Base-by-base conservation (phyloP, 1,139 yeast species). In the Yamadazyma sp. region DNA sequence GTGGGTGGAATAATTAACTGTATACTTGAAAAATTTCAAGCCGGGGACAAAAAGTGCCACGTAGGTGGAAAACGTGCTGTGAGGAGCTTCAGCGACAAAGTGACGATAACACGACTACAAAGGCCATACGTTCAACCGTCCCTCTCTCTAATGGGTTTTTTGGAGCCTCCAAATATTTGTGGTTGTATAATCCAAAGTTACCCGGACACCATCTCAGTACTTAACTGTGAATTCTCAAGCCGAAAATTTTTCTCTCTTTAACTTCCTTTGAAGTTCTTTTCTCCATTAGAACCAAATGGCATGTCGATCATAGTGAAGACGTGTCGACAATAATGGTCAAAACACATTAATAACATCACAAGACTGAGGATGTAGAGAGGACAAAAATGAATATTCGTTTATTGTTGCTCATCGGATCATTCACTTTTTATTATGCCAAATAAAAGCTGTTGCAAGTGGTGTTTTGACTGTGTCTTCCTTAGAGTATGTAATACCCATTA, bases 281-380 rank as follows among this genome's bases (percentile, higher is more conserved):
- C n/a, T 12, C 29, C 22, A 20, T 20, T 20, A 20, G 8, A 26
- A 16, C 17, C 5, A n/a, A 28, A 39, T 33, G 39, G 39, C 33
- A 41, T 41, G 42, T 41, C 35, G 31, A 33, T 28, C 22, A 7
- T 30, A 6, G 14, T 15, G 31, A 29, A 4, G 20, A 29, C 12
- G 11, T 18, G 24, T 30, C 23, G 24, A 30, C 16, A 16, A 16
- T 35, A 23, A 45, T 47, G 54, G 47, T 46, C 44, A 46, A 48
- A 42, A 42, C n/a, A 23, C 42, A 44, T 35, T 37, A 49, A 48
- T 44, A 39, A 45, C 50, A 5, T 46, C 40, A 44, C 42, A 45
- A 44, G 53, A 54, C 81, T 73, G 81, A 77, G 81, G 81, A 76
- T 73, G 81, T 73, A 72, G 61, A 77, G 81, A 77, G 81, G 83